Conservation (phyloP, 139 green algal species). For the Chlamydomonas sphaeroides region DNA sequence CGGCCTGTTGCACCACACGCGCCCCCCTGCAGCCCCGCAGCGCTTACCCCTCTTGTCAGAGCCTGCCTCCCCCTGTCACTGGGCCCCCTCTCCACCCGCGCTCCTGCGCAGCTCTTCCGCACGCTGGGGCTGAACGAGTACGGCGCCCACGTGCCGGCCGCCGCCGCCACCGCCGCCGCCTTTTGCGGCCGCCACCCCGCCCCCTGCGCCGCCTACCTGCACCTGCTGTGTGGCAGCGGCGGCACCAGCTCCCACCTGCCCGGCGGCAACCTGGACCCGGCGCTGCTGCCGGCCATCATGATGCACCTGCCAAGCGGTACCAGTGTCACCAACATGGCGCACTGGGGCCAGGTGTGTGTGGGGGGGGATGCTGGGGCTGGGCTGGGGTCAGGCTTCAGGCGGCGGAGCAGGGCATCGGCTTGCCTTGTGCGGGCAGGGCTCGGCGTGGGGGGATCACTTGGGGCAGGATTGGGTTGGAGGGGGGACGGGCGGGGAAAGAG, state of each 20-base stretch:
- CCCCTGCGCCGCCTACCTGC: conserved; percentile 60
- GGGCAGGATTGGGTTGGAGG: too few relatives aligned
- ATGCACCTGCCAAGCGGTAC: conserved; percentile 41
- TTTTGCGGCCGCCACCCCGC: conserved; percentile 47
- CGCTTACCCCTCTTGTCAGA: too few relatives aligned
- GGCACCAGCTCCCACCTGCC: not conserved
- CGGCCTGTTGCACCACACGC: not conserved
- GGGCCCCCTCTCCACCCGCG: not conserved
- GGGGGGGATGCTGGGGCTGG: too few relatives aligned
- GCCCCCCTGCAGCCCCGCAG: not conserved
- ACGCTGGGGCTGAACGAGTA: conserved; percentile 59
- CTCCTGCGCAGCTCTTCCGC: conserved; percentile 47
- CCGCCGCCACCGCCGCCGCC: conserved; percentile 41
- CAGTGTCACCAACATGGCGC: conserved; percentile 55
- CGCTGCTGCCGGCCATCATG: conserved; percentile 47
- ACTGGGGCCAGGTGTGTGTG: conserved; percentile 56
- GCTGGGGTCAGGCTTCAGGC: too few relatives aligned
- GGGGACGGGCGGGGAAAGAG: too few relatives aligned
- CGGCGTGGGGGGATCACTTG: too few relatives aligned
- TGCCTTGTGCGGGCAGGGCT: too few relatives aligned
- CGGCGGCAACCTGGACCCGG: conserved; percentile 62
- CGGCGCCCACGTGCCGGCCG: not conserved
- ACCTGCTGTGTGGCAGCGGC: conserved; percentile 65
- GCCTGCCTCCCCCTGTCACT: too few relatives aligned
- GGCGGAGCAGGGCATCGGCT: too few relatives aligned